Conservation (phyloP, 805 yeast genomes). For the Sungouiella thailandica region DNA sequence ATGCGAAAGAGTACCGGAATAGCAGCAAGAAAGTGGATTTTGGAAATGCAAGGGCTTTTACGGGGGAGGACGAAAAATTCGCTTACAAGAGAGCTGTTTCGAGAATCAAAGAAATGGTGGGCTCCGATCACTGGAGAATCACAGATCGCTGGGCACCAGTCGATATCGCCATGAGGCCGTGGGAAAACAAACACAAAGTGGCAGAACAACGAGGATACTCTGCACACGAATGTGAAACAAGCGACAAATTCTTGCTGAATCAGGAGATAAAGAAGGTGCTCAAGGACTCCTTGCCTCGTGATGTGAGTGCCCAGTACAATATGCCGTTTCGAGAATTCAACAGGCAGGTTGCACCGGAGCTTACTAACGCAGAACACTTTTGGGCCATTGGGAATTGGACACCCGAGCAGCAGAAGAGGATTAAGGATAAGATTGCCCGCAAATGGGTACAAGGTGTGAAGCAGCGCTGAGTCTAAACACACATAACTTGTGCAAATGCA, state of each 20-base stretch:
- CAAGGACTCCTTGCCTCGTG: constrained; percentile 18
- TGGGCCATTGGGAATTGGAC: constrained; percentile 69
- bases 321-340: constrained; percentile 22
- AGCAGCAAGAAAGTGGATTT: constrained; percentile 22
- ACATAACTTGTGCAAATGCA: too few species aligned
- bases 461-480: too few species aligned
- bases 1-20: constrained; percentile 18
- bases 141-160: constrained; percentile 52
- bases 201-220: too few species aligned
- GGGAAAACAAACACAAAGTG: constrained; percentile 38
- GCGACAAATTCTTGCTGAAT: constrained; percentile 1
- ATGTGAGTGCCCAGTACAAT: constrained; percentile 15
- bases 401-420: constrained; percentile 37
- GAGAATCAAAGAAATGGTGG: constrained; percentile 56
- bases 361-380: constrained; percentile 39
- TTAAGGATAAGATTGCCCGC: constrained; percentile 51
- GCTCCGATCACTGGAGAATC: constrained; percentile 47
- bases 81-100: constrained; percentile 70
- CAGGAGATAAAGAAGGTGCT: constrained; percentile 7
- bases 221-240: neutral
- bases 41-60: constrained; percentile 50
- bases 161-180: constrained; percentile 48
- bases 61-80: constrained; percentile 74
- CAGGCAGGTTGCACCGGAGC: constrained; percentile 19
- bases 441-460: constrained; percentile 41